Base-by-base conservation (phyloP, 495 filamentous ascomycete genomes). In the Hyaloscypha hepaticicola region DNA sequence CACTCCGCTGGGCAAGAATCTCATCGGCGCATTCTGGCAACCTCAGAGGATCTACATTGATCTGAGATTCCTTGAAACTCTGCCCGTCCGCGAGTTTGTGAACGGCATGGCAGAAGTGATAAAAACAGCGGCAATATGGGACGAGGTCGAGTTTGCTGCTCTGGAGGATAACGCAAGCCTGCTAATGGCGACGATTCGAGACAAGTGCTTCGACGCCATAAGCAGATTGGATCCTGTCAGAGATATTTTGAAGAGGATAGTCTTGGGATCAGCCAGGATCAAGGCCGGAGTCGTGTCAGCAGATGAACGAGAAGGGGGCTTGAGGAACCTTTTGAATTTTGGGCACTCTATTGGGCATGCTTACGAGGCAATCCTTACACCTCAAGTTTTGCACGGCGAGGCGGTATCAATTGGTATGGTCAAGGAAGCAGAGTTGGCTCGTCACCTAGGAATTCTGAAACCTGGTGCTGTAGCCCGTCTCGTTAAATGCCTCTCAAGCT, bases 101-200 rank as follows among this genome's bases (percentile, higher is more conserved):
- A 99, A 99, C 76, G 95, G 95, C 60, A 97, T 99, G 92, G 95
- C 93, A 57, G 95, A 99, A 78, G 93, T 99, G 61, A 87, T 98
- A 73, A 98, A 98, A 86, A 99, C 95, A 22, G 95, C 95, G 6
- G 95, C 94, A 60, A 98, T 98, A 66, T 98, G 93, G 83, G 84
- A 96, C 70, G 90, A 93, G 74, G 77, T 82, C 16, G 95, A 97
- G 72, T 99, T 98, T 75, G 81, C 88, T 60, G 83, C 87, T 51
- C 80, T 99, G 55, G 95, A 99, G 71, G 80, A 89, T 63, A 90
- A 92, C 74, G 92, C 92, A 2, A 80, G 84, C 31, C 73, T 80
- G 7, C 90, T 99, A 31, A 81, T 97, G 71, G 82, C 83, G 16
- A 87, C 92, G 41, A 82, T 92, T 29, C 63, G 64, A 8, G 64